A percentile compares a stretch with the other conserved stretches of the same genome.
Conservation (phyloP, 192 early-diverging fungal genomes). For the Rhizoclosmatium sp. region DNA sequence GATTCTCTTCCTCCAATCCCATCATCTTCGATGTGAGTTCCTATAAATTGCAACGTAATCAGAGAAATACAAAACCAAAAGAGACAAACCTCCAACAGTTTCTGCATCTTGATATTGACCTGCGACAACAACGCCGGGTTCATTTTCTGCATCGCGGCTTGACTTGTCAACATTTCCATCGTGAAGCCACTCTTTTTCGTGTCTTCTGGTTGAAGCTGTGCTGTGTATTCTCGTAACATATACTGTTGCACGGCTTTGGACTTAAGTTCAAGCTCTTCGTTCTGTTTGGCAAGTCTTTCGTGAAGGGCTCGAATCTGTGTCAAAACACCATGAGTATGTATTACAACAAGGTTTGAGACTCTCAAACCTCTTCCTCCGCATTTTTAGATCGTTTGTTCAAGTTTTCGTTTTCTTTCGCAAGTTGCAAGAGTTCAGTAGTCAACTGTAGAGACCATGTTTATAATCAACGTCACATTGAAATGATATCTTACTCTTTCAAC, state of each 20-base stretch:
- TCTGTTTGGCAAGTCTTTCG: slow-evolving; percentile 43
- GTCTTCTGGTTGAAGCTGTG: slow-evolving; percentile 56
- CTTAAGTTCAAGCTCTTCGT: slow-evolving; percentile 62
- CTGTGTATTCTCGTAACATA: slow-evolving; percentile 54
- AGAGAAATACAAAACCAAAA: neutral
- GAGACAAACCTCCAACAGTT: slow-evolving; percentile 57
- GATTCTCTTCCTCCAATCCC: slow-evolving; percentile 53
- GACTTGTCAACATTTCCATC: slow-evolving; percentile 53
- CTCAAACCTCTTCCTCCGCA: slow-evolving; percentile 57
- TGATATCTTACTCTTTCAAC: slow-evolving; percentile 42
- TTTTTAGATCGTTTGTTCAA: slow-evolving; percentile 51
- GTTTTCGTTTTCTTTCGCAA: slow-evolving; percentile 61
- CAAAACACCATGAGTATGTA: neutral
- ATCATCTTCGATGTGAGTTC: slow-evolving; percentile 59
- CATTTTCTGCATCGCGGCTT: slow-evolving; percentile 60
- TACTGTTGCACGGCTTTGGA: slow-evolving; percentile 62
- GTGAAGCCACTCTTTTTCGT: slow-evolving; percentile 47
- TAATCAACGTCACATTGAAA: neutral
- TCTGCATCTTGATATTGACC: slow-evolving; percentile 69
- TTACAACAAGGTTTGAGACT: neutral
- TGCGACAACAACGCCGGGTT: slow-evolving; percentile 58
- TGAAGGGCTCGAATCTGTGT: slow-evolving; percentile 42
- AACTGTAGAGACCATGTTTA: slow-evolving; percentile 28
- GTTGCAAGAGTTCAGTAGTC: slow-evolving; percentile 47
- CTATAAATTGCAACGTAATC: slow-evolving; percentile 16